Evolutionary conservation across 805 yeast genomes (phyloP), one percentile per base, ranked within the genome.

Genomic region (Lachancea lanzarotensis): DNA sequence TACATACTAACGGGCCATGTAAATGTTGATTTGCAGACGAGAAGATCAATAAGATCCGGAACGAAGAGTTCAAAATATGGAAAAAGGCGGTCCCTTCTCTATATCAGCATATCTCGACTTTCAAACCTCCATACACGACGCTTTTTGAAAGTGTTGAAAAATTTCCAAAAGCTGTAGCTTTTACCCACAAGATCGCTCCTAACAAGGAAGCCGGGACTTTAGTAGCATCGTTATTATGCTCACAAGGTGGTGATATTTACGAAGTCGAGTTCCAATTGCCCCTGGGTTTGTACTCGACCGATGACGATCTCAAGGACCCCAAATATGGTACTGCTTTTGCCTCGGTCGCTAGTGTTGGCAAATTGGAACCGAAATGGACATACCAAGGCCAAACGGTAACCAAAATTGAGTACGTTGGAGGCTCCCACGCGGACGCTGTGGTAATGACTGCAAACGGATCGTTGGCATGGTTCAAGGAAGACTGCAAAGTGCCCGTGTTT

Each of bases 1-100:
- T 37, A 26, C 40, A 8, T 37, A 26, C 32, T 37, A 37, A 37
- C 38, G n/a, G 38, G 38, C 38, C 11, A n/a, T 35, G 26, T 4
- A 7, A 8, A 3, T 35, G 15, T 11, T 27, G 19, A 26, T 32
- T 4, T 15, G 13, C 45, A 40, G 54, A 50, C 32, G 45, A 50
- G 30, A 50, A 45, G 39, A 47, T 39, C 13, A 63, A 63, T 45
- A 84, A 83, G 57, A 63, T 82, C 9, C 71, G 74, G 49, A 84
- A 84, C 55, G 95, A 84, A 63, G 93, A 84, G 65, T 84, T 75
- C 70, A 78, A 78, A 54, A 76, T 72, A 16, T 87, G 96, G 96
- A 87, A 86, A 61, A 85, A 86, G 56, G 76, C 91, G 1, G 82
- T 84, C 12, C 95, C 95, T 2, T 69, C 84, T 52, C 68, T 87